Evolutionary conservation across 768 basidiomycete species (phyloP).

Genomic region (Infundibulicybe gibba): DNA sequence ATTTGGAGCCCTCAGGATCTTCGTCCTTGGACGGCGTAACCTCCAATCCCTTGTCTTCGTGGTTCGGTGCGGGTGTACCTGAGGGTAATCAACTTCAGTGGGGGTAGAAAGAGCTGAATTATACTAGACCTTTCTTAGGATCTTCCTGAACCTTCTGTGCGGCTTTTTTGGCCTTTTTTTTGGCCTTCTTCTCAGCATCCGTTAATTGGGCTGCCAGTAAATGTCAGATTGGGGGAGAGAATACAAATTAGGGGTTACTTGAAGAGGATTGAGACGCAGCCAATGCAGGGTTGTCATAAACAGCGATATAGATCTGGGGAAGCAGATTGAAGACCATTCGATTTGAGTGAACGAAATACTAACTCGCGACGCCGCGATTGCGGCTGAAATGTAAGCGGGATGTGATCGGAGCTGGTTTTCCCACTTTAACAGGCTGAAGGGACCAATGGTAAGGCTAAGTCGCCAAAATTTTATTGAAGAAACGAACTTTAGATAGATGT

Average conservation of each 20-base stretch:
- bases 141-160: conserved; percentile 66
- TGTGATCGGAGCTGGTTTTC: conserved; percentile 79
- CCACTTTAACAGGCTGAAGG: conserved; percentile 68
- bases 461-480: not conserved
- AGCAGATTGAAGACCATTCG: conserved; percentile 2
- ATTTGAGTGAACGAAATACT: conserved; percentile 1
- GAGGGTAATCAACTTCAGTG: conserved; percentile 2
- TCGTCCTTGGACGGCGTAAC: conserved; percentile 59
- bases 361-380: conserved; percentile 68
- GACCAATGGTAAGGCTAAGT: not conserved
- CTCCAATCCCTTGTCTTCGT: conserved; percentile 72
- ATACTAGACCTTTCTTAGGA: conserved; percentile 59
- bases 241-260: conserved; percentile 20
- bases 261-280: conserved; percentile 37
- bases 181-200: conserved; percentile 74
- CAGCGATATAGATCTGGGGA: conserved; percentile 65
- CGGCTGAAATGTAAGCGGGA: conserved; percentile 71
- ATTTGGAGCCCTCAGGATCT: conserved; percentile 78
- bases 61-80: conserved; percentile 29
- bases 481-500: conserved; percentile 80
- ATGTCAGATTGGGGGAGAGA: not conserved
- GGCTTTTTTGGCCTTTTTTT: conserved; percentile 84
- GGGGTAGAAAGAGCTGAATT: not conserved
- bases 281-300: conserved; percentile 70
- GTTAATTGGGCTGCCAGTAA: conserved; percentile 35